A percentile compares a stretch with the other conserved stretches of the same genome.
These are phyloP conservation scores for Neofusicoccum sp. DNA, from an alignment of 2,329 filamentous ascomycete species.

Conservation along the genomic window DNA sequence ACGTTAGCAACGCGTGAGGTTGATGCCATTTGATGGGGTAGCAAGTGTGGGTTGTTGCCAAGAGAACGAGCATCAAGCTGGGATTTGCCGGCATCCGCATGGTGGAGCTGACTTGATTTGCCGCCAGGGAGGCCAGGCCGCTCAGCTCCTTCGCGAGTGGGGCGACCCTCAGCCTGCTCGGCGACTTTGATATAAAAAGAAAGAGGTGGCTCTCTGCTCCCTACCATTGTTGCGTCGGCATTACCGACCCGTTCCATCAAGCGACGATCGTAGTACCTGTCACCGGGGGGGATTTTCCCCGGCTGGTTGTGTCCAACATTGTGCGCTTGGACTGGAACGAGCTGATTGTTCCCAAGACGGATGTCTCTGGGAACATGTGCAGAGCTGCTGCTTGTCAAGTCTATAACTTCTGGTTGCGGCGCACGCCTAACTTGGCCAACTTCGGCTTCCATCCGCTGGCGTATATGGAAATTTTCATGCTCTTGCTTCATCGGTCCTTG, in stretches of 20 bases:
- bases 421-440: background rate
- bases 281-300: background rate
- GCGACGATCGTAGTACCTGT: constrained; percentile 1
- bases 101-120: background rate
- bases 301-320: background rate
- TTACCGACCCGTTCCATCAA: background rate
- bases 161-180: background rate
- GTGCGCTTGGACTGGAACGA: background rate
- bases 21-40: too few species aligned
- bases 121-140: background rate
- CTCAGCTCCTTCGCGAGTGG: background rate
- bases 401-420: background rate
- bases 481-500: background rate
- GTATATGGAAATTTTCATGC: background rate
- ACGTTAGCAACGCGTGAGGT: background rate
- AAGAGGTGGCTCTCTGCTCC: background rate
- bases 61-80: background rate
- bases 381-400: constrained; percentile 2
- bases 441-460: background rate
- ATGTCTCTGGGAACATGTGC: background rate
- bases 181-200: background rate
- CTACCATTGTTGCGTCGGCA: background rate
- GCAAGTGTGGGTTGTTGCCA: background rate
- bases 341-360: background rate
- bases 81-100: background rate